Base-by-base conservation (phyloP, 768 basidiomycete species). In the Suillus subaureus region DNA sequence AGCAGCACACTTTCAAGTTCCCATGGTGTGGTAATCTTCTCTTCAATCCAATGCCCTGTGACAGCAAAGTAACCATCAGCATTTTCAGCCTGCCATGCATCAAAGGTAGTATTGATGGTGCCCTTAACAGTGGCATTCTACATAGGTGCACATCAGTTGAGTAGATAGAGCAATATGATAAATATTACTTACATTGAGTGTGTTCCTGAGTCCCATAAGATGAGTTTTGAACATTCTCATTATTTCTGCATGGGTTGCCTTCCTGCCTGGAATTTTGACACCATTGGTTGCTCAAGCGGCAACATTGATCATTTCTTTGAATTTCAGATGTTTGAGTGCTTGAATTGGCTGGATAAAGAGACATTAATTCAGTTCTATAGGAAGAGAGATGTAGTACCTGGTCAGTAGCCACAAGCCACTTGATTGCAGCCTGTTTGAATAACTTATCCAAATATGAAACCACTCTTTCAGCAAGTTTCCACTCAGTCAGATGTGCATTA, bases 391-490 rank as follows among this genome's bases (percentile, higher is more conserved):
- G 39, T 39, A 39, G 12, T 64, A 80, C 80, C 76, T 82, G 80
- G 66, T 81, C 73, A 15, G 80, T 81, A 11, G 70, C 67, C n/a
- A 79, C 67, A 7, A 82, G 68, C 80, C 81, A 82, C 56, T 81
- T 70, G 28, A 77, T 68, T 3, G 77, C 77, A 15, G 49, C 49
- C 15, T 51, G 26, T 7, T 16, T 51, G 49, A 51, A 51, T 15
- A 26, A 51, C 1, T 73, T 75, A 39, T 81, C 70, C 0, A 73
- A 62, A 64, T 81, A 81, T 1, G 67, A 67, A 11, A 79, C 62
- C 3, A 73, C 61, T 18, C 47, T 37, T 43, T 74, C 70, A 6
- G 43, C 65, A 18, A 65, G 64, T 37, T 56, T 61, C 23, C 40
- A 35, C 42, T 71, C 70, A 28, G 39, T 61, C 4, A 79, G 67